Evolutionary conservation across 768 basidiomycete genomes (phyloP).

Genomic region (Ephemerocybe angulata): DNA sequence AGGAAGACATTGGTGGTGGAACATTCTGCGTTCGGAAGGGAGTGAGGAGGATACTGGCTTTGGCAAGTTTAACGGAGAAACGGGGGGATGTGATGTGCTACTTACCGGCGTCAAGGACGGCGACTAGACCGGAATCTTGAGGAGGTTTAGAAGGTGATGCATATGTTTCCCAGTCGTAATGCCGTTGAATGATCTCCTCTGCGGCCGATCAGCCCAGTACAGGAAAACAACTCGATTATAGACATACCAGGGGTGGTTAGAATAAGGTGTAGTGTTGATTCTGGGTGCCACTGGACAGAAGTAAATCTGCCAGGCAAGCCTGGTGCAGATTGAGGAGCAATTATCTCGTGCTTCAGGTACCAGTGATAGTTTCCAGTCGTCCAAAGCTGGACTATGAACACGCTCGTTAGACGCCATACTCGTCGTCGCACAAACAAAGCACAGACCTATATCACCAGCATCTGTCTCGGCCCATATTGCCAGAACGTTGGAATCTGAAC

Average conservation of each 20-base stretch:
- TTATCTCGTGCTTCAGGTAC: slow-evolving; percentile 92
- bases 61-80: not conserved
- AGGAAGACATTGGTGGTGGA: slow-evolving; percentile 96
- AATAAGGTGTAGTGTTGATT: slow-evolving; percentile 60
- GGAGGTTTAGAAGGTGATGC: slow-evolving; percentile 57
- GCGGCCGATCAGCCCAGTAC: not conserved
- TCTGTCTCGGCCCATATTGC: slow-evolving; percentile 79
- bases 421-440: not conserved
- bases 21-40: slow-evolving; percentile 92
- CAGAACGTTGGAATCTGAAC: slow-evolving; percentile 80
- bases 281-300: slow-evolving; percentile 84
- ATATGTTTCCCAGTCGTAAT: slow-evolving; percentile 78
- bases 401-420: slow-evolving; percentile 4
- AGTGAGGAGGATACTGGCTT: slow-evolving; percentile 78
- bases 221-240: not conserved
- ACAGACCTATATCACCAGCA: slow-evolving; percentile 67
- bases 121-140: slow-evolving; percentile 78
- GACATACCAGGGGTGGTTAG: slow-evolving; percentile 63
- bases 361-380: slow-evolving; percentile 94
- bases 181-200: slow-evolving; percentile 57
- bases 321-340: slow-evolving; percentile 35
- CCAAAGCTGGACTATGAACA: slow-evolving; percentile 80
- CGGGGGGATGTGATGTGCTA: slow-evolving; percentile 7
- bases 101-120: slow-evolving; percentile 86
- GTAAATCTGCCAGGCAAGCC: slow-evolving; percentile 55